Evolutionary conservation across 495 filamentous ascomycete species (phyloP), one percentile per base, ranked within the genome.

Genomic region (Neurospora cerealis): DNA sequence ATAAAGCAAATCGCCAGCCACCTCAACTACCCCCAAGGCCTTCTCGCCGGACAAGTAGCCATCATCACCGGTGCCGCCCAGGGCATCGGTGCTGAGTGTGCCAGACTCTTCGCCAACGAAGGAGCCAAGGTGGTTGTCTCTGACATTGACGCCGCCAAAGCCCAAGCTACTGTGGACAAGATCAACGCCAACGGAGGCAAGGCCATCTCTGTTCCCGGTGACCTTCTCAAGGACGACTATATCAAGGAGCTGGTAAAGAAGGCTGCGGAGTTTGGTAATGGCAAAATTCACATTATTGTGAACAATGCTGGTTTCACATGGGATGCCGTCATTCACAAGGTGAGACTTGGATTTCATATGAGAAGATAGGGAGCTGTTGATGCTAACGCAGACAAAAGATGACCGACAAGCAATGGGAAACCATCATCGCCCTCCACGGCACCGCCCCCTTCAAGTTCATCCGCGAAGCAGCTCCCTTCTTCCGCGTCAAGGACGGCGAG

Each of bases 311-410:
- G 93, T 72, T 86, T 92, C 81, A 96, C 93, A 0, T 97, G 93
- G 92, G 93, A 97, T 79, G 93, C 90, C 5, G 93, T 96, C 32
- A 93, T 96, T 77, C 93, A 96, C 84, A 95, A n/a, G n/a, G n/a
- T n/a, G n/a, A n/a, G n/a, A n/a, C n/a, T n/a, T n/a, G n/a, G n/a
- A n/a, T n/a, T n/a, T n/a, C n/a, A n/a, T n/a, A n/a, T n/a, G n/a
- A n/a, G n/a, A n/a, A n/a, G n/a, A n/a, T n/a, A n/a, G n/a, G n/a
- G n/a, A 17, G 8, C 2, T 37, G 39, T 38, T 48, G 21, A 39
- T 24, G 15, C 21, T 75, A 19, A 74, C 72, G 5, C 3, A n/a
- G 3, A 21, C 41, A n/a, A 19, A 78, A 92, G 89, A 95, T 92
- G 85, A 93, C 91, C 19, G 92, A 96, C 83, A 94, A 93, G 80